Conservation (phyloP, 2,329 filamentous ascomycete species). For the Calonectria pteridis region DNA sequence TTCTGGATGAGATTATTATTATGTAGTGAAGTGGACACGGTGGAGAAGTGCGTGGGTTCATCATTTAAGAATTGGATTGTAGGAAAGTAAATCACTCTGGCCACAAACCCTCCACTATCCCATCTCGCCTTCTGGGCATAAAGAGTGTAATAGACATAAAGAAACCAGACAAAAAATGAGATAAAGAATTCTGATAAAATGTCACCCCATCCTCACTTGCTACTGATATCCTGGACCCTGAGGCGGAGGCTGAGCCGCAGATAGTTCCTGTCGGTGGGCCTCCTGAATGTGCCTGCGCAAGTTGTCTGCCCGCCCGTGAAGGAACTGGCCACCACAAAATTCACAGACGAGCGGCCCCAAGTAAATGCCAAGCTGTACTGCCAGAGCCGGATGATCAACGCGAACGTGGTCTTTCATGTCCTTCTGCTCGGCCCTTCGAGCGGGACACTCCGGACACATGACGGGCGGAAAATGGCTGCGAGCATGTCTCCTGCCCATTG, state of each 20-base stretch:
- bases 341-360: neutral
- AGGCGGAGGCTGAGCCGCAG: neutral
- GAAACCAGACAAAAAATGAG: neutral
- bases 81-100: neutral
- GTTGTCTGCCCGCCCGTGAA: constrained; percentile 6
- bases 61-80: neutral
- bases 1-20: neutral
- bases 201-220: neutral
- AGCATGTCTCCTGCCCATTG: neutral
- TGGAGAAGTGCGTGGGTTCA: neutral
- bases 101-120: neutral
- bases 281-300: neutral
- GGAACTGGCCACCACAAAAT: neutral
- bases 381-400: neutral
- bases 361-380: neutral
- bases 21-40: neutral
- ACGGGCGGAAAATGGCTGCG: constrained; percentile 12
- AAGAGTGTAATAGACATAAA: neutral
- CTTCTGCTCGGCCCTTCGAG: neutral
- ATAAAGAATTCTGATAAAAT: too few species aligned
- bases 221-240: neutral
- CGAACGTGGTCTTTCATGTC: constrained; percentile 17
- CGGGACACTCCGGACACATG: neutral
- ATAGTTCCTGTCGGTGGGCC: neutral
- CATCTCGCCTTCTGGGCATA: neutral